Conservation (phyloP, 75 land plant genomes). For the Selaginella moellendorffii region DNA sequence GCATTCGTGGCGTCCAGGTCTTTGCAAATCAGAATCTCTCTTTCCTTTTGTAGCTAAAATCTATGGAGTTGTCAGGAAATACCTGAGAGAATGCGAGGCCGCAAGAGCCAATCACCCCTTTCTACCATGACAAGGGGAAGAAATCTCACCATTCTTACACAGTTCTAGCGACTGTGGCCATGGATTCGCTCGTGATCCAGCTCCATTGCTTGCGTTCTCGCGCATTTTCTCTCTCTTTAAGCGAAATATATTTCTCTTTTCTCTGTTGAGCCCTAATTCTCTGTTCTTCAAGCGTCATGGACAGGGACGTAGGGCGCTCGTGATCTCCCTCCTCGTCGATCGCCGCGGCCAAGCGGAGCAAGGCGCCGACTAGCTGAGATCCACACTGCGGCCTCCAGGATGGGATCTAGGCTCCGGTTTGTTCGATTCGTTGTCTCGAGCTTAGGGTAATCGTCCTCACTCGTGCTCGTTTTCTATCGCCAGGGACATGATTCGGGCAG, state of each 20-base stretch:
- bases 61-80: neutral
- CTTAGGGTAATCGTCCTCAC: neutral
- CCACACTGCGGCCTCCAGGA: neutral
- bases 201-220: too few relatives aligned
- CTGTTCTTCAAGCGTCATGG: too few relatives aligned
- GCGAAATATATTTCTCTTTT: too few relatives aligned
- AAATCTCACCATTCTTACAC: too few relatives aligned
- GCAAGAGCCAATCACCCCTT: neutral
- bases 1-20: neutral
- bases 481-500: constrained; percentile 98
- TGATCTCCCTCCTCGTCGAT: too few relatives aligned
- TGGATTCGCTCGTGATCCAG: too few relatives aligned
- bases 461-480: neutral
- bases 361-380: too few relatives aligned
- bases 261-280: too few relatives aligned
- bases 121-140: constrained; percentile 1
- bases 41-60: neutral
- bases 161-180: too few relatives aligned
- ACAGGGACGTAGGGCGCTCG: too few relatives aligned
- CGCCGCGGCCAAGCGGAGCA: too few relatives aligned
- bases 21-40: neutral
- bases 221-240: too few relatives aligned
- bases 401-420: neutral
- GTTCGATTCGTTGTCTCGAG: neutral
- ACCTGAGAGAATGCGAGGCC: neutral